phyloP scores from a whole-genome alignment of 176 grass and related monocot genomes.

The Triticum monococcum region DNA sequence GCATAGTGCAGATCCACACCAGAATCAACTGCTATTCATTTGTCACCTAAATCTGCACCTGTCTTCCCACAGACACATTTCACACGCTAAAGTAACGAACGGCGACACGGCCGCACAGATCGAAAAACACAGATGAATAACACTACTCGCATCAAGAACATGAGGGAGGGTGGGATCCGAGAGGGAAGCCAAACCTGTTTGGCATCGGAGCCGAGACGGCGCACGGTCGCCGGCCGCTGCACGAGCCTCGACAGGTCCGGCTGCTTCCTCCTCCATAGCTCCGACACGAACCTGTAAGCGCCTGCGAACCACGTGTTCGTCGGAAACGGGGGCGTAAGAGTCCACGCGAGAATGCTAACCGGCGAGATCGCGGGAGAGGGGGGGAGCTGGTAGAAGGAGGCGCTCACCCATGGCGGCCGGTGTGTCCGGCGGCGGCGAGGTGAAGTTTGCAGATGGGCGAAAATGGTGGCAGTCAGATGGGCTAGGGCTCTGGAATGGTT shows the following conservation, averaged over 20 bases:
- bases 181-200: slow-evolving; percentile 49
- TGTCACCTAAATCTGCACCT: not conserved
- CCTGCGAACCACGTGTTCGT: slow-evolving; percentile 31
- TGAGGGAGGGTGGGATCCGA: not conserved
- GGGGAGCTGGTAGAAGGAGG: not conserved
- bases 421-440: not conserved
- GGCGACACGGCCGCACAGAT: not conserved
- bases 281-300: slow-evolving; percentile 79
- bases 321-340: not conserved
- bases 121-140: not conserved
- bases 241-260: slow-evolving; percentile 69
- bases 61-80: not conserved
- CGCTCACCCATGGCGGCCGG: slow-evolving; percentile 41
- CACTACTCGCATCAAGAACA: not conserved
- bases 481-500: slow-evolving; percentile 41
- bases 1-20: not conserved
- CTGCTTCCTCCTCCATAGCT: slow-evolving; percentile 83
- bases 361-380: not conserved
- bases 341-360: not conserved
- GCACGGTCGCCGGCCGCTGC: slow-evolving; percentile 61
- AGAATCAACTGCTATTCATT: not conserved
- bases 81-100: not conserved
- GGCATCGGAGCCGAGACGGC: slow-evolving; percentile 77
- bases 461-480: slow-evolving; percentile 31
- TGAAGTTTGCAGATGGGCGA: not conserved